Base-by-base conservation (phyloP, 2,329 filamentous ascomycete genomes). In the Aspergillus thermomutatus region DNA sequence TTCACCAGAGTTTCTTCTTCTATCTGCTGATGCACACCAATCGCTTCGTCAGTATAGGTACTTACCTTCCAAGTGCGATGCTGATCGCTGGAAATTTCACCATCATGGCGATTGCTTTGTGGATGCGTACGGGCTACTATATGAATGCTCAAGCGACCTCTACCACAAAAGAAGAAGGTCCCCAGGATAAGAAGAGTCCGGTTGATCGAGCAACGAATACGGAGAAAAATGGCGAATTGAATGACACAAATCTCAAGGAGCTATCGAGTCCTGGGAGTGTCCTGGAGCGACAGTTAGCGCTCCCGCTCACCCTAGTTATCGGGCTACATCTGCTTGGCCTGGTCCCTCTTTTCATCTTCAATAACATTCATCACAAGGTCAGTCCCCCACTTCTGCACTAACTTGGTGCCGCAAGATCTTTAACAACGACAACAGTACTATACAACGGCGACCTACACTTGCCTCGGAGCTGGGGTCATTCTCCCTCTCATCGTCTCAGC, bases 1-100 rank as follows among this genome's bases (percentile, higher is more conserved):
- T 99, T 59, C 94, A 99, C 72, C 94, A 99, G 77, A 97, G 92
- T 73, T 99, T 99, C 80, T 99, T 99, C 83, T 97, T 99, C 77
- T 99, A 99, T 73, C 80, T 99, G 52, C 82, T 99, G 47, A 92
- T 97, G 85, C 88, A 95, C 64, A 85, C 87, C 28, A 90, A 94
- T 67, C 87, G 92, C 10, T 99, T 99, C 71, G 94, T 97, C 65
- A 97, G 92, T 75, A 99, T 99, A 61, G 94, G 94, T 17, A 99
- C 93, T 1, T 99, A 99, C 70, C 82, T 99, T 3, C 94, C 94
- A 0, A 95, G 91, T 65, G 94, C 94, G n/a, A 99, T 99, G 94
- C 77, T 97, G 51, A 83, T 99, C 56, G 94, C 94, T 1, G 89
- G 88, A 46, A 97, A 92, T 72, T 97, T 97, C 69, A 96, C 90